Evolutionary conservation across 2,329 filamentous ascomycete species (phyloP).

Genomic region (Colletotrichum filicis): DNA sequence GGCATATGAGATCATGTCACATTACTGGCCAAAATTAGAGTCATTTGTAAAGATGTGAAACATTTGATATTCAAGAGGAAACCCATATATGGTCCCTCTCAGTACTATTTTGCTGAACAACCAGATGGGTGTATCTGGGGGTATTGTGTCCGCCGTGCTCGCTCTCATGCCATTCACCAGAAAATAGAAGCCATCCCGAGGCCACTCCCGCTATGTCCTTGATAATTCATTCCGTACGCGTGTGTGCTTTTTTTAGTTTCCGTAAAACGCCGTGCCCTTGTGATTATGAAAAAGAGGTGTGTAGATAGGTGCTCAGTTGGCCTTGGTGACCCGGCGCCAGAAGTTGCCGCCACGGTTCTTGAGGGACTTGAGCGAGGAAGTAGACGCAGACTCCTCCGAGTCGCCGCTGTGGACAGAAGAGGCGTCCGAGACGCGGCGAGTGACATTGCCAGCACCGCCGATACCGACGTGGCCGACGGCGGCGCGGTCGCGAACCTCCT

Average conservation of each 20-base stretch:
- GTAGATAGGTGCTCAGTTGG: conserved; percentile 4
- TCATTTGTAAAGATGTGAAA: background rate
- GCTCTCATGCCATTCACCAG: conserved; percentile 53
- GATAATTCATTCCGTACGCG: background rate
- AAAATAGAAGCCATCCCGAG: conserved; percentile 39
- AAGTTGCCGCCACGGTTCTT: conserved; percentile 45
- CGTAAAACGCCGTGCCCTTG: conserved; percentile 17
- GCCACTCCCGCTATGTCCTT: background rate
- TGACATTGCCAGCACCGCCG: conserved; percentile 67
- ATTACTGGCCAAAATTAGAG: no score
- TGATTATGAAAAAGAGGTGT: background rate
- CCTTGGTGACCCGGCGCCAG: conserved; percentile 50
- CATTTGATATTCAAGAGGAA: conserved; percentile 10
- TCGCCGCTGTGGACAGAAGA: conserved; percentile 58
- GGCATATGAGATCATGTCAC: background rate
- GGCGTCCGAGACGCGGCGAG: conserved; percentile 69
- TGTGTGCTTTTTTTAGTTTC: conserved; percentile 15
- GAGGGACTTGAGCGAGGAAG: conserved; percentile 30
- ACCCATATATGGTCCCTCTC: conserved; percentile 12
- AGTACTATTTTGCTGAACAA: conserved; percentile 17
- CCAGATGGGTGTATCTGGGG: conserved; percentile 40
- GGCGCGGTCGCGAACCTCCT: conserved; percentile 35
- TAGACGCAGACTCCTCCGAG: conserved; percentile 39
- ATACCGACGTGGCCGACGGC: conserved; percentile 34
- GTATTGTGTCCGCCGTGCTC: conserved; percentile 43